These are phyloP conservation scores for Sporothrix sp. DNA, from an alignment of 2,329 filamentous ascomycete species.

Conservation along the genomic window DNA sequence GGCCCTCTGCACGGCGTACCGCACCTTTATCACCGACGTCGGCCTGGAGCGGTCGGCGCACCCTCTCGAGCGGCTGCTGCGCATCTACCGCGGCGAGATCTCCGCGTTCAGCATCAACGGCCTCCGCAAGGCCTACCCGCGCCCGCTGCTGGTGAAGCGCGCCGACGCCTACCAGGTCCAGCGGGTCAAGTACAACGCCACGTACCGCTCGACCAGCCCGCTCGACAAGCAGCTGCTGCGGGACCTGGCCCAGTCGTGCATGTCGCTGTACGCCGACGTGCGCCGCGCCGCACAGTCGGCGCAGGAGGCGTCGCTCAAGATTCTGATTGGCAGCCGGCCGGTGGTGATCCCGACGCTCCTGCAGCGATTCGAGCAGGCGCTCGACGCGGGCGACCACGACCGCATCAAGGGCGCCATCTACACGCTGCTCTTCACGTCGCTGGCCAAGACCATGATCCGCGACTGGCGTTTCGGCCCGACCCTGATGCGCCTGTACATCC, in stretches of 20 bases:
- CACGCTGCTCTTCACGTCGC: constrained; percentile 76
- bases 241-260: constrained; percentile 80
- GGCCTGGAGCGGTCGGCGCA: constrained; percentile 94
- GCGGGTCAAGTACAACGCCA: constrained; percentile 86
- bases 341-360: constrained; percentile 86
- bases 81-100: constrained; percentile 77
- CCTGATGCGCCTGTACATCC: constrained; percentile 83
- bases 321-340: constrained; percentile 75
- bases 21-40: constrained; percentile 95
- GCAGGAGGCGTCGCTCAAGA: constrained; percentile 86
- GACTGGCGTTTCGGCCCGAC: constrained; percentile 93
- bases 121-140: constrained; percentile 81
- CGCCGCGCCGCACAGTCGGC: constrained; percentile 88
- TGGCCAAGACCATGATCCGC: constrained; percentile 76
- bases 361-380: constrained; percentile 63
- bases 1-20: constrained; percentile 80
- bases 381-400: constrained; percentile 73
- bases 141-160: constrained; percentile 81
- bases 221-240: constrained; percentile 76
- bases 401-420: constrained; percentile 93
- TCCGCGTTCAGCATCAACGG: constrained; percentile 92
- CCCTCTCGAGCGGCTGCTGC: constrained; percentile 75
- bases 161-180: constrained; percentile 93
- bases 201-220: constrained; percentile 78
- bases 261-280: constrained; percentile 90